Conservation (phyloP, 2,329 filamentous ascomycete genomes). For the Verticillium isaacii region DNA sequence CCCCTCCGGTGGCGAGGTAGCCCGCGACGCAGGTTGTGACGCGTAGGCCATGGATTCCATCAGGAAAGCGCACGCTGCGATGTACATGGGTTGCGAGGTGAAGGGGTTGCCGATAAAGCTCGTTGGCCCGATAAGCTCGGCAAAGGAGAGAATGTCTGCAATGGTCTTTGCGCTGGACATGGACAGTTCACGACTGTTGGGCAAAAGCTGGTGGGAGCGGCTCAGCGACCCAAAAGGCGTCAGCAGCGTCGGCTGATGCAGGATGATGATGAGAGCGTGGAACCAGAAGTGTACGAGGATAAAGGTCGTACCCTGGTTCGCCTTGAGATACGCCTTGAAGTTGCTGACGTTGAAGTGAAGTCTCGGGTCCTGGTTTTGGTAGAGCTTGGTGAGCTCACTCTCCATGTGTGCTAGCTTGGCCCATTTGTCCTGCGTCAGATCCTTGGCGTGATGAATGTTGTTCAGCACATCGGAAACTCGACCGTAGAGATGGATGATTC, state of each 20-base stretch:
- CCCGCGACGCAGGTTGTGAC: constrained; percentile 60
- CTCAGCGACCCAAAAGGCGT: constrained; percentile 63
- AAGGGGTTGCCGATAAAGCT: constrained; percentile 87
- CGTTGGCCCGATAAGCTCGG: constrained; percentile 78
- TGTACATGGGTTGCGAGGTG: constrained; percentile 86
- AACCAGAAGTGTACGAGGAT: constrained; percentile 87
- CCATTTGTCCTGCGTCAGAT: constrained; percentile 71
- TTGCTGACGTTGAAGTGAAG: constrained; percentile 82
- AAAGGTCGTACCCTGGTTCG: constrained; percentile 80
- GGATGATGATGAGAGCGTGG: constrained; percentile 76
- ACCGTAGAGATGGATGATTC: constrained; percentile 83
- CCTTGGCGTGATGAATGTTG: constrained; percentile 67
- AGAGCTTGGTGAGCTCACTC: constrained; percentile 64
- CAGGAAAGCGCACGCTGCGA: constrained; percentile 82
- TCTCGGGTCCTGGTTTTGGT: constrained; percentile 69
- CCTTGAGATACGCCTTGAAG: constrained; percentile 78
- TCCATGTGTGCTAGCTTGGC: constrained; percentile 73
- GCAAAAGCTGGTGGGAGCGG: constrained; percentile 65
- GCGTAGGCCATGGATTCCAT: constrained; percentile 74
- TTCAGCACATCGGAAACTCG: constrained; percentile 81
- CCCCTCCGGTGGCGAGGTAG: constrained; percentile 42
- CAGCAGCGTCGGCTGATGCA: constrained; percentile 79
- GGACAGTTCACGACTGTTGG: constrained; percentile 74
- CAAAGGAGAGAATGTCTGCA: constrained; percentile 81
- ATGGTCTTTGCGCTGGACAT: constrained; percentile 92